These are phyloP conservation scores for Isoetes taiwanensis DNA, from an alignment of 75 land plant species.

Conservation along the genomic window DNA sequence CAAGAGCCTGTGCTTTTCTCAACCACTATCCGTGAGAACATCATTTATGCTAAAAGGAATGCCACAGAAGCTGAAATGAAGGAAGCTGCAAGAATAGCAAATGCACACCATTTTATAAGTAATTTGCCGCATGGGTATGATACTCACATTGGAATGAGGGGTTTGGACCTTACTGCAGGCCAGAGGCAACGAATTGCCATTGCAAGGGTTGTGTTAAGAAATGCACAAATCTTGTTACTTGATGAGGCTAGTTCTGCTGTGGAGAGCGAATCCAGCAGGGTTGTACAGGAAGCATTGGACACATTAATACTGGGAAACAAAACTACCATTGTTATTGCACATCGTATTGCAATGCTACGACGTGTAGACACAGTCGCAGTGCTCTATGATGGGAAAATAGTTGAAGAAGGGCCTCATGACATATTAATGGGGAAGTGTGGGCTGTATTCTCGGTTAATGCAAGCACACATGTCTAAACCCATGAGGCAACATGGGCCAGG, in stretches of 20 bases:
- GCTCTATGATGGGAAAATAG: slow-evolving; percentile 86
- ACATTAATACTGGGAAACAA: slow-evolving; percentile 94
- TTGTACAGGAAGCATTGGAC: slow-evolving; percentile 95
- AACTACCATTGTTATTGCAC: slow-evolving; percentile 91
- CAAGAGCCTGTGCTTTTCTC: slow-evolving; percentile 97
- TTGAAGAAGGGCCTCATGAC: slow-evolving; percentile 93
- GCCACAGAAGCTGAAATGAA: slow-evolving; percentile 96
- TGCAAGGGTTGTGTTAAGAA: slow-evolving; percentile 85
- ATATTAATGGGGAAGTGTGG: slow-evolving; percentile 71
- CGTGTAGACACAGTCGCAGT: slow-evolving; percentile 94
- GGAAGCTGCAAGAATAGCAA: slow-evolving; percentile 97
- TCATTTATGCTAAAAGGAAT: slow-evolving; percentile 93
- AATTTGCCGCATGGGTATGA: slow-evolving; percentile 98
- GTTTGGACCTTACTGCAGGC: slow-evolving; percentile 83
- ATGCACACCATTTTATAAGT: slow-evolving; percentile 98
- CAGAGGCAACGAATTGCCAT: slow-evolving; percentile 96
- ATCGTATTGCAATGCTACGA: slow-evolving; percentile 90
- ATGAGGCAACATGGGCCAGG: slow-evolving; percentile 79
- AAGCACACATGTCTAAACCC: slow-evolving; percentile 77
- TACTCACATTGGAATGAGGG: slow-evolving; percentile 97
- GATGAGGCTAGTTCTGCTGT: slow-evolving; percentile 96
- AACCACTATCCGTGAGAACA: slow-evolving; percentile 86
- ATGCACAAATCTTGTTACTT: slow-evolving; percentile 82
- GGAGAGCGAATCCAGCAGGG: slow-evolving; percentile 89
- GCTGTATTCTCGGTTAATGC: slow-evolving; percentile 85